Evolutionary conservation across 2,329 filamentous ascomycete species (phyloP).

Genomic region (Aspergillus carbonarius): DNA sequence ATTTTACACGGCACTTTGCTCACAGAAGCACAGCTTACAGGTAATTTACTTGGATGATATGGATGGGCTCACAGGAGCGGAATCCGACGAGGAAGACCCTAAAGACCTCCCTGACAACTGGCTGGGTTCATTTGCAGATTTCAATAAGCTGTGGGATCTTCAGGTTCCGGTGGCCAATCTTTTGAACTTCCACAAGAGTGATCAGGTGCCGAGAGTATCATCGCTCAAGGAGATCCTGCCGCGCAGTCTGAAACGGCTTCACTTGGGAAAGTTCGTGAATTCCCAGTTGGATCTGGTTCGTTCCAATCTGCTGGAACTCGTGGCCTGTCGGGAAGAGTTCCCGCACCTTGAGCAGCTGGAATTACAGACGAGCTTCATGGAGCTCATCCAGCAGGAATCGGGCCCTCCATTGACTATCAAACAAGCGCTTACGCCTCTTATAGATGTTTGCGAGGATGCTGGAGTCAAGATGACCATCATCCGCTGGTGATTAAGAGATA

Average conservation of each 20-base stretch:
- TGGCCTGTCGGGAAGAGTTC: not conserved
- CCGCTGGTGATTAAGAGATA: too few species aligned
- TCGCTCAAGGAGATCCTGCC: not conserved
- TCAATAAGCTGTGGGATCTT: not conserved
- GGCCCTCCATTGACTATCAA: not conserved
- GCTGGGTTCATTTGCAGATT: conserved; percentile 7
- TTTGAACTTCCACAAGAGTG: not conserved
- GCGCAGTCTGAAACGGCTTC: not conserved
- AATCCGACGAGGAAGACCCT: not conserved
- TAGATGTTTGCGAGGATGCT: not conserved
- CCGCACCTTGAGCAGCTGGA: not conserved
- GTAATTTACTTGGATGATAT: conserved; percentile 10
- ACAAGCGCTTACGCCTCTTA: not conserved
- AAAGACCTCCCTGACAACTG: not conserved
- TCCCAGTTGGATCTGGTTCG: not conserved
- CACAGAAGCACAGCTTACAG: conserved; percentile 13
- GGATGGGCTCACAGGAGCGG: not conserved
- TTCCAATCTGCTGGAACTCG: not conserved
- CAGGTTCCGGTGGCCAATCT: not conserved
- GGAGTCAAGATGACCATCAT: not conserved
- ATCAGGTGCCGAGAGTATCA: not conserved
- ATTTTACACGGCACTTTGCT: conserved; percentile 7
- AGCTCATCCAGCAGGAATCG: not conserved
- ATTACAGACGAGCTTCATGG: not conserved
- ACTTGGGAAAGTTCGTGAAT: not conserved